Base-by-base conservation (phyloP, 1,139 yeast genomes). In the Geotrichum australiense region DNA sequence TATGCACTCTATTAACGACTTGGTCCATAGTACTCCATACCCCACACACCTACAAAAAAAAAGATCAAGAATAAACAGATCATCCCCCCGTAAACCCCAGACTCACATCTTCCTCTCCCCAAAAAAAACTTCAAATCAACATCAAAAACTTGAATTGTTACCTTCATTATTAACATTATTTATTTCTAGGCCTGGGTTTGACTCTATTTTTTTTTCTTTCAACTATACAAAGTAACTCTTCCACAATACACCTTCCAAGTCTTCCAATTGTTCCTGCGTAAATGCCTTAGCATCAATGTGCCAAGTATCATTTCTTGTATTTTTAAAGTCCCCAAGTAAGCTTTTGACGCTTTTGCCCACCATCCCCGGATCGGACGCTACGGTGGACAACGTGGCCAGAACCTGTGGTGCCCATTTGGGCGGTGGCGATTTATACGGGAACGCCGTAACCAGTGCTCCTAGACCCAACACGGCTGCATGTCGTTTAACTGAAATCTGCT, bases 231-330 rank as follows among this genome's bases (percentile, higher is more conserved):
- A 89, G 58, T 93, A 93, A 59, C 94, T 85, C 61, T 85, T 83
- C 83, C 95, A 82, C 32, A 89, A 66, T 3, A 91, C 96, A 33
- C 98, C 98, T 60, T 91, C 97, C 43, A 93, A 68, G 59, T 87
- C 96, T 55, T 87, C 94, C 39, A 87, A 69, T 61, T 91, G 94
- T 11, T 80, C 85, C 40, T 73, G 76, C 5, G 79, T 76, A 60
- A 93, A 93, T 5, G 76, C 78, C 53, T 71, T 71, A 47, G 84
- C 74, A 59, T 93, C 98, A 49, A 86, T 74, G 53, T 84, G 94
- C 99, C 99, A 93, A 0, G 96, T 86, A 57, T 93, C 98, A 46
- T 89, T 94, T 52, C 98, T 75, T 4, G 86, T 80, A 65, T 87
- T 89, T 60, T 89, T 91, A 64, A 91, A 93, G 49, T 78, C 81